These are phyloP conservation scores for Biscogniauxia mediterranea DNA, from an alignment of 2,329 filamentous ascomycete genomes.

Conservation along the genomic window DNA sequence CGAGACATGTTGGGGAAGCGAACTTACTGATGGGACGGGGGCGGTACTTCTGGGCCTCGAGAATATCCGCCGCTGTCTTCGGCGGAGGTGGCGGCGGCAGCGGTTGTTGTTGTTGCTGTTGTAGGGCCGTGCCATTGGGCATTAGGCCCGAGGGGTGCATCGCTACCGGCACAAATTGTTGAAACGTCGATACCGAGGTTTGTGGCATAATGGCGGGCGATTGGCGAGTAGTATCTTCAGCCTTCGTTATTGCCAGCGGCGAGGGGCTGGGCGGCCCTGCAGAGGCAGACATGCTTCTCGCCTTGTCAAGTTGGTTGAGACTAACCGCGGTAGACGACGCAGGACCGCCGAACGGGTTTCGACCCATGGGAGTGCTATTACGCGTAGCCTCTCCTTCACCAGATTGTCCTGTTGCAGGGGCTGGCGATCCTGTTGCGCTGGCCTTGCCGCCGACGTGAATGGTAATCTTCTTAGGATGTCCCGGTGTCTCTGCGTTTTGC, in stretches of 20 bases:
- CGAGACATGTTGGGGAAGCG: not conserved
- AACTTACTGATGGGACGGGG: conserved; percentile 31
- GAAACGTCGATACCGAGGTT: conserved; percentile 28
- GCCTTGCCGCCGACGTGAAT: conserved; percentile 65
- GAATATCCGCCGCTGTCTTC: conserved; percentile 31
- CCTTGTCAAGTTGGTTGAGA: conserved; percentile 37
- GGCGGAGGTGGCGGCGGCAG: conserved; percentile 25
- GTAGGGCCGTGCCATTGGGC: conserved; percentile 21
- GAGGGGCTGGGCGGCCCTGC: conserved; percentile 48
- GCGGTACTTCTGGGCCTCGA: conserved; percentile 34
- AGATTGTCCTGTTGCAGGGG: conserved; percentile 37
- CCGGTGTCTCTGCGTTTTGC: conserved; percentile 43
- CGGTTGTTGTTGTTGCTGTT: conserved; percentile 16
- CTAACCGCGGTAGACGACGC: conserved; percentile 25
- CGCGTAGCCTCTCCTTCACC: conserved; percentile 34
- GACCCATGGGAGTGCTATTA: conserved; percentile 27
- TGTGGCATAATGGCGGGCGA: conserved; percentile 33
- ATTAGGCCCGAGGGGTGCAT: conserved; percentile 17
- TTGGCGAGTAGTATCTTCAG: conserved; percentile 35
- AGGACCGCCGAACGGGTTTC: conserved; percentile 31
- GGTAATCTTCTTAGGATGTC: conserved; percentile 63
- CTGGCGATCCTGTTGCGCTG: conserved; percentile 53
- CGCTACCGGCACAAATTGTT: conserved; percentile 27
- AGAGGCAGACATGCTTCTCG: conserved; percentile 41
- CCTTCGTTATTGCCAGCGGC: conserved; percentile 30